These are phyloP conservation scores for Sonneratia caseolaris DNA, from an alignment of 345 rosid genomes.

Conservation along the genomic window DNA sequence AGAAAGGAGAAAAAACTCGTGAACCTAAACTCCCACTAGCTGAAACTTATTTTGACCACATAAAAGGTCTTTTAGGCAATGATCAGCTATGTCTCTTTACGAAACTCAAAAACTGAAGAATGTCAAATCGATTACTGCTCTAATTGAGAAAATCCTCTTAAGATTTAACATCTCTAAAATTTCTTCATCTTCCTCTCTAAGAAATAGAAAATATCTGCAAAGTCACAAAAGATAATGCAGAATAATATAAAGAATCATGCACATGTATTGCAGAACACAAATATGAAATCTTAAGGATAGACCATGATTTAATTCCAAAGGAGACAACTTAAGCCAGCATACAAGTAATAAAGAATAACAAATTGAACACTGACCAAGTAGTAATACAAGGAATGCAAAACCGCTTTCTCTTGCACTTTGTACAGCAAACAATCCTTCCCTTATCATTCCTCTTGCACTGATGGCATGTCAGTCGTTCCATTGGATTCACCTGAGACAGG, in stretches of 20 bases:
- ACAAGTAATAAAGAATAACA: background rate
- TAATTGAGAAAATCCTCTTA: background rate
- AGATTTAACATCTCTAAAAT: background rate
- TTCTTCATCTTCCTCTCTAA: too few species aligned
- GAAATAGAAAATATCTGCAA: too few species aligned
- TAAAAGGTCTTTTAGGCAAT: background rate
- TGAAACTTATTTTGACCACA: background rate
- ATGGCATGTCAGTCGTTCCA: conserved; percentile 25
- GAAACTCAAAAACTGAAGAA: background rate
- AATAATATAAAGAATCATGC: too few species aligned
- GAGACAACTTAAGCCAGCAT: background rate
- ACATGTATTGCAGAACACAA: too few species aligned
- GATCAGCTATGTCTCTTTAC: background rate
- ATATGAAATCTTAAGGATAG: too few species aligned
- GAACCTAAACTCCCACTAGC: background rate
- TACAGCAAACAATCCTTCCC: conserved; percentile 26
- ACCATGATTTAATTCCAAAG: background rate
- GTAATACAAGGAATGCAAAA: conserved; percentile 24
- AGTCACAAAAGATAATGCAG: too few species aligned
- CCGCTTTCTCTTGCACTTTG: conserved; percentile 24
- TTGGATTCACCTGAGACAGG: conserved; percentile 7
- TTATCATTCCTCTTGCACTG: conserved; percentile 41
- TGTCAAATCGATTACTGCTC: background rate
- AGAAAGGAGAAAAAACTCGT: background rate
- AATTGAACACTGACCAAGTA: conserved; percentile 17